Evolutionary conservation across 306 rosid genomes (phyloP).

Genomic region (Adenanthera pavonina): DNA sequence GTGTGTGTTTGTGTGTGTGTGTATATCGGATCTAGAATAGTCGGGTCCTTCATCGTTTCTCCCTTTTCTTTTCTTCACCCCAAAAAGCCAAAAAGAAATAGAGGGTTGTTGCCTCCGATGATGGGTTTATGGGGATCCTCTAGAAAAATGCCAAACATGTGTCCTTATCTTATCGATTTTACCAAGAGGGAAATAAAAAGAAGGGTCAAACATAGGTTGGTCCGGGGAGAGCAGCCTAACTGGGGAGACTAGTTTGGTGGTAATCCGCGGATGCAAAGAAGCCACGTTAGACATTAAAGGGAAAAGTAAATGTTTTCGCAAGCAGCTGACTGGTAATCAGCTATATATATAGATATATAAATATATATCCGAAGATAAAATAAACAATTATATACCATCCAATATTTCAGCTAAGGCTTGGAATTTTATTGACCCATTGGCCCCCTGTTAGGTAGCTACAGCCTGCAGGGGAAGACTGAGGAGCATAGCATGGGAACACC

Average conservation of each 20-base stretch:
- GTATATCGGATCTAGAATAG: conserved; percentile 33
- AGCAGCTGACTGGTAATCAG: neutral
- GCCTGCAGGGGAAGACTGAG: conserved; percentile 21
- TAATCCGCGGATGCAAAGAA: conserved; percentile 39
- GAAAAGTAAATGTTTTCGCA: conserved; percentile 12
- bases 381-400: neutral
- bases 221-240: conserved; percentile 47
- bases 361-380: neutral
- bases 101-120: conserved; percentile 44
- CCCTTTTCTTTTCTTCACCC: neutral
- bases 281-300: conserved; percentile 43
- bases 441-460: conserved; percentile 41
- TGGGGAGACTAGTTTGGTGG: conserved; percentile 42
- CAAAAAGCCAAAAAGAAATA: neutral
- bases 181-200: neutral
- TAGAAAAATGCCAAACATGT: conserved; percentile 20
- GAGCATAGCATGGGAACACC: conserved; percentile 32
- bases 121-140: conserved; percentile 38
- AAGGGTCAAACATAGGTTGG: conserved; percentile 43
- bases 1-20: neutral
- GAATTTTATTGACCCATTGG: conserved; percentile 35
- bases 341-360: neutral
- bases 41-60: conserved; percentile 38
- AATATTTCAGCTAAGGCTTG: conserved; percentile 15
- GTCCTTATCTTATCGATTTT: conserved; percentile 40